These are phyloP conservation scores for Phytophthora cajani DNA, from an alignment of 352 stramenopile species.

Conservation along the genomic window DNA sequence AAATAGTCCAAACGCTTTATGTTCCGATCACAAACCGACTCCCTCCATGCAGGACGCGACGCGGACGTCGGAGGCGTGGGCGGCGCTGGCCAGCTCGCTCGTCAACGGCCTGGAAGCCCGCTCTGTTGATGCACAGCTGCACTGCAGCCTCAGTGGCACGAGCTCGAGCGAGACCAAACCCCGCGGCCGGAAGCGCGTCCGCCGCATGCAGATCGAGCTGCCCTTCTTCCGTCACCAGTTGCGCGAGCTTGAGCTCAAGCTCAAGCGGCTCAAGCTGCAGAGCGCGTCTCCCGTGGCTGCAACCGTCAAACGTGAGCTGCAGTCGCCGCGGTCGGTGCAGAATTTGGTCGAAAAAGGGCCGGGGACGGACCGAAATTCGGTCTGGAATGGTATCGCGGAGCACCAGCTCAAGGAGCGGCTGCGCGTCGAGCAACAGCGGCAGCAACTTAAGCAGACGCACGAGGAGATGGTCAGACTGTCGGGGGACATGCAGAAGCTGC, in stretches of 20 bases:
- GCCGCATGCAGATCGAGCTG: slow-evolving; percentile 37
- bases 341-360: slow-evolving; percentile 14
- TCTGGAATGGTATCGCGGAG: slow-evolving; percentile 36
- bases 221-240: slow-evolving; percentile 38
- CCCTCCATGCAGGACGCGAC: slow-evolving; percentile 18
- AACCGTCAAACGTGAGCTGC: background rate
- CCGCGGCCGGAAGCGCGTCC: slow-evolving; percentile 25
- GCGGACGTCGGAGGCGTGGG: slow-evolving; percentile 9
- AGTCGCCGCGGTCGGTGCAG: slow-evolving; percentile 1
- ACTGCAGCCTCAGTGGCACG: background rate
- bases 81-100: slow-evolving; percentile 1
- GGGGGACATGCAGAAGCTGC: slow-evolving; percentile 21
- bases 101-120: background rate
- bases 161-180: background rate
- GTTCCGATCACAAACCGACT: slow-evolving; percentile 10
- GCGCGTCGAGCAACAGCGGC: slow-evolving; percentile 18
- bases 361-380: slow-evolving; percentile 11
- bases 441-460: slow-evolving; percentile 14
- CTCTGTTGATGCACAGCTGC: background rate
- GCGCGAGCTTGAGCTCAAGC: slow-evolving; percentile 37
- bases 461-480: background rate
- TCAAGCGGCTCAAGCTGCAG: slow-evolving; percentile 30
- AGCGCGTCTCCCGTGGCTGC: background rate
- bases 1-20: background rate
- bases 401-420: slow-evolving; percentile 38